phyloP scores from a whole-genome alignment of 176 grass and related monocot species.

The Eremochloa ophiuroides region DNA sequence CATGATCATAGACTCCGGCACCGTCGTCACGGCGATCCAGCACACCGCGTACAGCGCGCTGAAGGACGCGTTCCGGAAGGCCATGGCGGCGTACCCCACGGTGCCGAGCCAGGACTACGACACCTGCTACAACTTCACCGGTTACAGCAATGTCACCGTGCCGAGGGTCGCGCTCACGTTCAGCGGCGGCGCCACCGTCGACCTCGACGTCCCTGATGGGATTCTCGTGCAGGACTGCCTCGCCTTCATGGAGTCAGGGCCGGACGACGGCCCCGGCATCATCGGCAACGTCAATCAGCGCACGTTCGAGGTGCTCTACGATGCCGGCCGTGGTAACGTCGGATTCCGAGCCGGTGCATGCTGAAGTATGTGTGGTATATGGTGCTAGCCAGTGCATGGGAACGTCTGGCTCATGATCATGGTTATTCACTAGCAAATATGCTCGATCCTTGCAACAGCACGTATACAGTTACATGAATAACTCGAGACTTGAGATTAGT shows the following conservation, averaged over 20 bases:
- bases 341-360: conserved; percentile 28
- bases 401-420: too few species aligned
- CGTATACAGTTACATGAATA: too few species aligned
- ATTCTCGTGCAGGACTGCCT: conserved; percentile 44
- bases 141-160: conserved; percentile 11
- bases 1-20: too few species aligned
- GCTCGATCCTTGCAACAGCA: too few species aligned
- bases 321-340: not conserved
- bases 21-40: too few species aligned
- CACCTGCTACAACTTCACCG: conserved; percentile 42
- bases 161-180: conserved; percentile 29
- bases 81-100: not conserved
- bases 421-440: too few species aligned
- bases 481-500: too few species aligned
- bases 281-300: conserved; percentile 56
- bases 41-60: too few species aligned
- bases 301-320: conserved; percentile 47
- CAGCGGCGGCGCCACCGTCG: not conserved
- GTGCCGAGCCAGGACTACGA: not conserved
- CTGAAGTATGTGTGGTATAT: not conserved
- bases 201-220: conserved; percentile 19
- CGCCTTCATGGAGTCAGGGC: conserved; percentile 29
- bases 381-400: too few species aligned
- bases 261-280: not conserved
- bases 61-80: too few species aligned